Conservation (phyloP, 1,139 yeast genomes). For the Hansenula lynferdii region DNA sequence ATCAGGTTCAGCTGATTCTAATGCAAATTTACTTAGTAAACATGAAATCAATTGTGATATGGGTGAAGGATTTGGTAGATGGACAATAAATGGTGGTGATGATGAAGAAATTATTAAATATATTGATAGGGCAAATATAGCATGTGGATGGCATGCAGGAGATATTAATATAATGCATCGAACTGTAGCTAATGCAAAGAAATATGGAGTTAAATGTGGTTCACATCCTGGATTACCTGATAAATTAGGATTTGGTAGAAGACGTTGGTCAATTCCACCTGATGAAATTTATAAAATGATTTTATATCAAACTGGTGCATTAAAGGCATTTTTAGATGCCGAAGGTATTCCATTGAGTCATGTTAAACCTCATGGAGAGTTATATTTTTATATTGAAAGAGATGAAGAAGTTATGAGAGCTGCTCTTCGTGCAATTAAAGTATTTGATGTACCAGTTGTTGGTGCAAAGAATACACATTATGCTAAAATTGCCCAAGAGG, state of each 20-base stretch:
- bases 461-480: slow-evolving; percentile 27
- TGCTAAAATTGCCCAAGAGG: slow-evolving; percentile 24
- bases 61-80: slow-evolving; percentile 37
- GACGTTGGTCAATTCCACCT: slow-evolving; percentile 30
- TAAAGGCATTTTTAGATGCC: slow-evolving; percentile 32
- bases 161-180: slow-evolving; percentile 31
- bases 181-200: slow-evolving; percentile 31
- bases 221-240: slow-evolving; percentile 38
- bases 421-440: slow-evolving; percentile 32
- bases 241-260: slow-evolving; percentile 33
- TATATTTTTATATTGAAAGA: slow-evolving; percentile 32
- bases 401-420: slow-evolving; percentile 33
- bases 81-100: slow-evolving; percentile 35
- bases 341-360: slow-evolving; percentile 31
- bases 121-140: slow-evolving; percentile 35
- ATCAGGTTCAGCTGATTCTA: slow-evolving; percentile 2
- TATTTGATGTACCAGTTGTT: slow-evolving; percentile 29
- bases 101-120: slow-evolving; percentile 36
- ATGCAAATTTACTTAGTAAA: slow-evolving; percentile 2
- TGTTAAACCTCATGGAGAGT: slow-evolving; percentile 36
- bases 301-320: slow-evolving; percentile 35
- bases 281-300: slow-evolving; percentile 33
- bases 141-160: slow-evolving; percentile 38
- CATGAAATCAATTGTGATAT: slow-evolving; percentile 32
- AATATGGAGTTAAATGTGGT: slow-evolving; percentile 30